Evolutionary conservation across 805 yeast genomes (phyloP), one percentile per base, ranked within the genome.

Genomic region (Metschnikowia anglica): DNA sequence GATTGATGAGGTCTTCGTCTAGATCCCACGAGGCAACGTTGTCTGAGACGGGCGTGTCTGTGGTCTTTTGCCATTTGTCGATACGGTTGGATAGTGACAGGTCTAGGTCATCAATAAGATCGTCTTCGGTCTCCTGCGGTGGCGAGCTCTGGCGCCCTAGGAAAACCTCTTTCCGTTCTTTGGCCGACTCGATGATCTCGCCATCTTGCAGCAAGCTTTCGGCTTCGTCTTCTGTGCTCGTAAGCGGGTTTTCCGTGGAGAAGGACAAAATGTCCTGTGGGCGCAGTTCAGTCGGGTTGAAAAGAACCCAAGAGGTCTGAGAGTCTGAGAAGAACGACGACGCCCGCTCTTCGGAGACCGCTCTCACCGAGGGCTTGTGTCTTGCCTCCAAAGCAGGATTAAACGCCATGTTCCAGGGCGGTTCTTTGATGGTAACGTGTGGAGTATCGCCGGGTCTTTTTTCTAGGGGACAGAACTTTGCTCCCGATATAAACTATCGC

Each of bases 21-120:
- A 52, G 39, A 37, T 49, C 56, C 56, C 56, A 52, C 24, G 53
- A 49, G 10, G 56, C 56, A 13, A 51, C 43, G 33, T 52, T 51
- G 31, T 52, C 56, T 16, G 49, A 41, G 3, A 52, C 49, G 15
- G 39, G 29, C 3, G 53, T 25, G 10, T 46, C 48, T 24, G 53
- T 33, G 15, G 43, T 24, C 27, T 35, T 41, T 42, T 51, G 56
- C 56, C 56, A 52, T 21, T 41, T 48, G 29, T 48, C 32, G 7
- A 52, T 52, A 3, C 55, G 39, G 38, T 32, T 37, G 11, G 51
- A 46, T 12, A 52, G 54, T 21, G 51, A 28, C 26, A 30, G 21
- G 7, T 48, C 41, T 16, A 43, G 41, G 32, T 26, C 43, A 37
- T 49, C 48, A 9, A 41, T 42, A 16, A 43, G 32, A 17, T 41